Evolutionary conservation across 768 basidiomycete genomes (phyloP).

Genomic region (Trametes meyenii): DNA sequence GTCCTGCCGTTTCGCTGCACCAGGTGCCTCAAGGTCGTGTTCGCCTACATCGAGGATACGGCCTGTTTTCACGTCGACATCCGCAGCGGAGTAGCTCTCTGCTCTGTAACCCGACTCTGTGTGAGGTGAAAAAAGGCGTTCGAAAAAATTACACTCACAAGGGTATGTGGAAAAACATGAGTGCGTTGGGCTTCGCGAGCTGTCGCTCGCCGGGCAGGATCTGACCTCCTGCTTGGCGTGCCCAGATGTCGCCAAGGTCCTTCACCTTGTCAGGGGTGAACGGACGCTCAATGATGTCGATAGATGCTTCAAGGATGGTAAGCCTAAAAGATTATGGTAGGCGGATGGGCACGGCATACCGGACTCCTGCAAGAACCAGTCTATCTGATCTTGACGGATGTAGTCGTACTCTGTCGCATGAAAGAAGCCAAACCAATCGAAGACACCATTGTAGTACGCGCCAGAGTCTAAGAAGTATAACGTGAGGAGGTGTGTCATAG

Average conservation of each 20-base stretch:
- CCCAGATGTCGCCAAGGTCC: conserved; percentile 71
- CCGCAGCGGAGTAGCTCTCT: conserved; percentile 74
- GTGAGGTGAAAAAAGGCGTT: neutral
- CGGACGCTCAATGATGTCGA: conserved; percentile 78
- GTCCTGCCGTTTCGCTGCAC: conserved; percentile 69
- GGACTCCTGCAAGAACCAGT: conserved; percentile 90
- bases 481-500: conserved; percentile 86
- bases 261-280: conserved; percentile 76
- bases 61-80: conserved; percentile 62
- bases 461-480: conserved; percentile 93
- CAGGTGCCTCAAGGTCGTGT: conserved; percentile 57
- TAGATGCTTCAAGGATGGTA: conserved; percentile 44
- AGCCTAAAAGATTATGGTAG: neutral
- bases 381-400: conserved; percentile 78
- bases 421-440: conserved; percentile 60
- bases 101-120: conserved; percentile 45
- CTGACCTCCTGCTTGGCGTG: conserved; percentile 57
- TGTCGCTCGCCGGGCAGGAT: conserved; percentile 53
- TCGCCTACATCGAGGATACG: conserved; percentile 71
- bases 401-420: conserved; percentile 83
- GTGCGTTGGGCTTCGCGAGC: conserved; percentile 90
- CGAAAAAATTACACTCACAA: conserved; percentile 50
- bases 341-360: neutral
- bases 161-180: conserved; percentile 99
- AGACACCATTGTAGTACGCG: conserved; percentile 62